Conservation (phyloP, 495 filamentous ascomycete species). For the Neurospora tetraspora region DNA sequence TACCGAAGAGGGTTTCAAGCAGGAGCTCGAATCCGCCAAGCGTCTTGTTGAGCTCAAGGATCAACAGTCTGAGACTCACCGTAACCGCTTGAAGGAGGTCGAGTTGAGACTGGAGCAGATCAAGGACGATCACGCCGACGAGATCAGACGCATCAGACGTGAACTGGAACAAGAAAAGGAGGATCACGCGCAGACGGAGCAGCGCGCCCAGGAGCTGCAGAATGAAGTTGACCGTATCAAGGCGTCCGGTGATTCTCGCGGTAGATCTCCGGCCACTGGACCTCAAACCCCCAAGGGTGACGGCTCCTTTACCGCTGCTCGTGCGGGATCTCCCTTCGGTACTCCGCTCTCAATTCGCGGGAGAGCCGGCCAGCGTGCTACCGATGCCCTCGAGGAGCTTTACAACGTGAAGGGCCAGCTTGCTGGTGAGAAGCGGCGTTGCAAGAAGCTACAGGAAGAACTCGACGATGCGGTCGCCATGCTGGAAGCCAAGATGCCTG, state of each 20-base stretch:
- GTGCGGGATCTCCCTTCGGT: slow-evolving; percentile 39
- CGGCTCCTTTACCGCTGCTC: slow-evolving; percentile 31
- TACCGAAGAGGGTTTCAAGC: slow-evolving; percentile 68
- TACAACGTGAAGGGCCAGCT: slow-evolving; percentile 44
- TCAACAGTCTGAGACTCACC: slow-evolving; percentile 71
- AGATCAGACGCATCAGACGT: slow-evolving; percentile 66
- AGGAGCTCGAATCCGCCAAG: slow-evolving; percentile 68
- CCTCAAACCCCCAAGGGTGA: slow-evolving; percentile 53
- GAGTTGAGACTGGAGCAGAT: slow-evolving; percentile 65
- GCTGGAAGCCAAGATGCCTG: slow-evolving; percentile 60
- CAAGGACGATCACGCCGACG: slow-evolving; percentile 70
- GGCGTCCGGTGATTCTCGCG: slow-evolving; percentile 24
- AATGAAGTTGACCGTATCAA: slow-evolving; percentile 55
- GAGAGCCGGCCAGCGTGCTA: slow-evolving; percentile 35
- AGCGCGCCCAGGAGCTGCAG: slow-evolving; percentile 65
- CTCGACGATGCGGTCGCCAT: slow-evolving; percentile 68
- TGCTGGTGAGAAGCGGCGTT: slow-evolving; percentile 56
- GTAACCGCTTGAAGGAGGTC: slow-evolving; percentile 71
- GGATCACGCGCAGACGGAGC: slow-evolving; percentile 60
- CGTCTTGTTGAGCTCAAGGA: slow-evolving; percentile 79
- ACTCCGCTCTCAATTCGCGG: slow-evolving; percentile 41
- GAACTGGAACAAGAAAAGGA: slow-evolving; percentile 73
- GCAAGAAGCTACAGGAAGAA: slow-evolving; percentile 57
- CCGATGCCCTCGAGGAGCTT: slow-evolving; percentile 41
- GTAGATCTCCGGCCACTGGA: slow-evolving; percentile 24